phyloP scores from a whole-genome alignment of 2,329 filamentous ascomycete genomes.

The Penicillium oxalicum region DNA sequence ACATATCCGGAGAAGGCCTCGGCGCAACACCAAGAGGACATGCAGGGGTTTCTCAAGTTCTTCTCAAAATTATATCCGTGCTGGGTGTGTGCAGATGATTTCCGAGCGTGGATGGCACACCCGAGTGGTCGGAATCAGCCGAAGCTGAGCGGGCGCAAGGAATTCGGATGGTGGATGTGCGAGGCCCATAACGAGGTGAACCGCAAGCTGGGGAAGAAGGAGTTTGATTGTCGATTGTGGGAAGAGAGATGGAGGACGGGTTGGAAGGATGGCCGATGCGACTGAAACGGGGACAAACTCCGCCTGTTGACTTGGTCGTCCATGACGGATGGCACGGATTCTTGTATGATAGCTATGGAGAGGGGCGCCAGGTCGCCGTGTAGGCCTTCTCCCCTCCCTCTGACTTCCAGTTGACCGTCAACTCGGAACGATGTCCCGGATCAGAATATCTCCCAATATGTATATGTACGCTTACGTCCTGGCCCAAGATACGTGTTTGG shows the following conservation, averaged over 20 bases:
- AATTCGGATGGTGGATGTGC: slow-evolving; percentile 47
- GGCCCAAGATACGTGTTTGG: too few species aligned
- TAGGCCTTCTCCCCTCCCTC: too few species aligned
- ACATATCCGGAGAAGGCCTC: slow-evolving; percentile 71
- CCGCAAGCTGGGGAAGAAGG: slow-evolving; percentile 77
- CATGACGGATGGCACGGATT: not conserved
- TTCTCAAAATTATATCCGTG: slow-evolving; percentile 91
- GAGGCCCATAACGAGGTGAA: slow-evolving; percentile 49
- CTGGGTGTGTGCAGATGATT: slow-evolving; percentile 91
- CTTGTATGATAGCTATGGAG: slow-evolving; percentile 1
- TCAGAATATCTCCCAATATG: too few species aligned
- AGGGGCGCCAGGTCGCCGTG: too few species aligned
- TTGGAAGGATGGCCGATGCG: slow-evolving; percentile 64
- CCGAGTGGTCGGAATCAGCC: slow-evolving; percentile 56
- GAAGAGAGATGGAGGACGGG: slow-evolving; percentile 92
- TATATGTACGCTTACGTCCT: too few species aligned
- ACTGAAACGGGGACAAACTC: slow-evolving; percentile 32
- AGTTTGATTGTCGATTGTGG: slow-evolving; percentile 86
- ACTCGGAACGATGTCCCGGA: too few species aligned
- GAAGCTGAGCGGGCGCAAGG: slow-evolving; percentile 45
- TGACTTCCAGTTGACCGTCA: too few species aligned
- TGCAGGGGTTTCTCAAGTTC: slow-evolving; percentile 68
- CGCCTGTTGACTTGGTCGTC: too few species aligned
- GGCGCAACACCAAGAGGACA: slow-evolving; percentile 64
- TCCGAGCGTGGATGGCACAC: slow-evolving; percentile 70